Base-by-base conservation (phyloP, 2,329 filamentous ascomycete species). In the Nannizziopsis arthrosporioides region DNA sequence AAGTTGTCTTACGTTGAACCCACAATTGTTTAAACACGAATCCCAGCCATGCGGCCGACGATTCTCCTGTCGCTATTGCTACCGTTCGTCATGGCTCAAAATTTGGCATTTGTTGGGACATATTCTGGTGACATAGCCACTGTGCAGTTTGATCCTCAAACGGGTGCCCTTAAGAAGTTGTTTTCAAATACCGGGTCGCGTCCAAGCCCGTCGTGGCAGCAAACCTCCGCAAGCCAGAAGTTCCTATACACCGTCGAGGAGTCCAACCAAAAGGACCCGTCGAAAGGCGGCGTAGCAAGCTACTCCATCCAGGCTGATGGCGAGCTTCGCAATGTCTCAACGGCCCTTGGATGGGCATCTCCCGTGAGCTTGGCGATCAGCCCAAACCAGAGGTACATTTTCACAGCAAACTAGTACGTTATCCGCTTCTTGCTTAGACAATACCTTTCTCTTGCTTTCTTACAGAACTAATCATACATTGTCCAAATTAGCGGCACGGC, bases 341-440 rank as follows among this genome's bases (percentile, higher is more conserved):
- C 47, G 9, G 44, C 40, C 5, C 30, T 42, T 14, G 51, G 51
- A 9, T 38, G 41, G 27, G 39, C 37, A 5, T 18, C 31, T 19
- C 47, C 47, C 9, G 51, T 50, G 39, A 42, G 42, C 14, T 18
- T 52, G 43, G 44, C 39, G 5, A 50, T 52, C 30, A 47, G 38
- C 40, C 47, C 47, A 11, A 31, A 50, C 11, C 34, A 48, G 47
- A 47, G 32, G 9, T n/a, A 44, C 2, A 50, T 52, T 27, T 37
- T 52, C 27, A 52, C 51, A 30, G 51, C 51, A 18, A 52, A 52
- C 31, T 52, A 52, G 51, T 52, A 48, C 27, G 51, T 45, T 22
- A 11, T 18, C 22, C 15, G 14, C 15, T 27, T n/a, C 22, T 32
- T 27, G 2, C 17, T 27, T 4, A 27, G 22, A 7, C 22, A 14